Conservation (phyloP, 176 grass and related monocot species). For the Triticum timopheevii region DNA sequence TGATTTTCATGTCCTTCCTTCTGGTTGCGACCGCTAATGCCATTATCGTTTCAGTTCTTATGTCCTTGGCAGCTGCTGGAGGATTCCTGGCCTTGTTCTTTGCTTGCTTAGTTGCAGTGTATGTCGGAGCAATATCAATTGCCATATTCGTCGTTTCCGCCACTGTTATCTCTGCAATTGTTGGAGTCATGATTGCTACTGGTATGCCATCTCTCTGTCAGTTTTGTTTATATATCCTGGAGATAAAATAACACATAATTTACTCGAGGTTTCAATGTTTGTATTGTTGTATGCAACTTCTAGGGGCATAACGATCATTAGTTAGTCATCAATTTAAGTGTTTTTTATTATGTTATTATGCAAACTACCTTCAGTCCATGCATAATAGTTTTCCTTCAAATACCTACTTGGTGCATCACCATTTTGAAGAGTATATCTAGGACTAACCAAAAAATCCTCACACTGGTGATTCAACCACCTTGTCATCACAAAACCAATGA, state of each 20-base stretch:
- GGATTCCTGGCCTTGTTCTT: conserved; percentile 92
- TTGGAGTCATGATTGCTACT: conserved; percentile 60
- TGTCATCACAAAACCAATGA: not conserved
- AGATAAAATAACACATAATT: not conserved
- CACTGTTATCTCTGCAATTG: conserved; percentile 56
- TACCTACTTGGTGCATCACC: not conserved
- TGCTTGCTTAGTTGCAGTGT: conserved; percentile 66
- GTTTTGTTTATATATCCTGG: not conserved
- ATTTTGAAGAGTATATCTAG: not conserved
- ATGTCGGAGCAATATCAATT: conserved; percentile 68
- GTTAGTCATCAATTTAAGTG: not conserved
- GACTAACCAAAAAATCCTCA: not conserved
- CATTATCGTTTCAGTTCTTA: conserved; percentile 62
- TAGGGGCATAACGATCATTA: not conserved
- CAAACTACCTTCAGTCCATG: not conserved
- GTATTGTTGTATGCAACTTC: not conserved
- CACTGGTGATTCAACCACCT: not conserved
- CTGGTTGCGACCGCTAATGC: conserved; percentile 72
- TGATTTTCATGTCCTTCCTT: conserved; percentile 80
- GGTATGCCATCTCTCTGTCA: conserved; percentile 38
- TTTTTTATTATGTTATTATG: not conserved
- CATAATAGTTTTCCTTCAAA: not conserved
- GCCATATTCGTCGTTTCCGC: conserved; percentile 65
- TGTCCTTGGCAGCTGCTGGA: conserved; percentile 83
- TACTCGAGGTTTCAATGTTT: not conserved